Percentiles rank a stretch among this genome's conserved stretches.
These are phyloP conservation scores for Geotrichum restrictum DNA, from an alignment of 1,139 yeast genomes.

Conservation along the genomic window DNA sequence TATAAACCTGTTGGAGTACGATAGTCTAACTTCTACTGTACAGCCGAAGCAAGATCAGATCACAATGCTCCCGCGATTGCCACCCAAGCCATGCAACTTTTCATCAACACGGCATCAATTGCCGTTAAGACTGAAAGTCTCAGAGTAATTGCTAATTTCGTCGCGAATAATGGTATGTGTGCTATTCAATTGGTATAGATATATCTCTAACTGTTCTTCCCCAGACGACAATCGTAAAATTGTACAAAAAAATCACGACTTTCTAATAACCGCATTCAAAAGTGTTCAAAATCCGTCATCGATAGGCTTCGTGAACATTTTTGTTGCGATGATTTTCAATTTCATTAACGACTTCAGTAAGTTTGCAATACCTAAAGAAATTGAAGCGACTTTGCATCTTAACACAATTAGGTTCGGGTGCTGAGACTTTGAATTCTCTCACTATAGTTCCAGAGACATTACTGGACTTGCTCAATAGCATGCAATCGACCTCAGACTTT, in stretches of 20 bases:
- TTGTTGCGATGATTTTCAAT: slow-evolving; percentile 12
- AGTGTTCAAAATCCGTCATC: neutral
- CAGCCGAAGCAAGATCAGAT: slow-evolving; percentile 9
- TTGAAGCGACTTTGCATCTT: neutral
- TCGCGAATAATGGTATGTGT: slow-evolving; percentile 25
- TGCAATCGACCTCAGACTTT: slow-evolving; percentile 1
- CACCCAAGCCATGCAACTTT: slow-evolving; percentile 8
- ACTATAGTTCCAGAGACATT: neutral
- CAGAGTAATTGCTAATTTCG: slow-evolving; percentile 26
- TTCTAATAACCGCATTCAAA: slow-evolving; percentile 8
- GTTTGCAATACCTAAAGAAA: neutral
- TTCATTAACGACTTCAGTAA: slow-evolving; percentile 18
- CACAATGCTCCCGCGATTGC: slow-evolving; percentile 6
- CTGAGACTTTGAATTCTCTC: slow-evolving; percentile 1
- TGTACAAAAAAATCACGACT: slow-evolving; percentile 14
- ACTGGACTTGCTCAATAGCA: neutral
- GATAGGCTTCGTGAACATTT: neutral
- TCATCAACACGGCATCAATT: neutral
- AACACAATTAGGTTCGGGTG: slow-evolving; percentile 2
- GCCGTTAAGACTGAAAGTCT: slow-evolving; percentile 11
- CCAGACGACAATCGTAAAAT: slow-evolving; percentile 19
- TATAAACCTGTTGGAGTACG: no score
- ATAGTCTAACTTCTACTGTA: neutral
- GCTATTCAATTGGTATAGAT: neutral
- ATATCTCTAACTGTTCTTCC: neutral